Conservation (phyloP, 2,329 filamentous ascomycete genomes). For the Fusarium musae region DNA sequence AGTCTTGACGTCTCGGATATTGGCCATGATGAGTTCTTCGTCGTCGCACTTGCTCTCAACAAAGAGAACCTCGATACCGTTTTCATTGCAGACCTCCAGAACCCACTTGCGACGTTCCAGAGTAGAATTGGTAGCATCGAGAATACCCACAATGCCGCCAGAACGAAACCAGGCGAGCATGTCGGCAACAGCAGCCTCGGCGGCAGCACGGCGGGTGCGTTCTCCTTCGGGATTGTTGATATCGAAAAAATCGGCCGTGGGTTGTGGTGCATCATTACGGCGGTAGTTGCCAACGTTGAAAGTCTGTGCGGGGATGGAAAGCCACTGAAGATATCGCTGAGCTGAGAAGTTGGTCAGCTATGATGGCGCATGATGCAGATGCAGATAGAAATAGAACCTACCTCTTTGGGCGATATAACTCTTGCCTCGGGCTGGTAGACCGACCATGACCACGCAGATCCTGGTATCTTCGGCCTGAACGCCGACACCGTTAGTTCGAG, state of each 20-base stretch:
- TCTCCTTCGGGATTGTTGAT: slow-evolving; percentile 90
- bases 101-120: slow-evolving; percentile 93
- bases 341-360: slow-evolving; percentile 60
- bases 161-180: slow-evolving; percentile 93
- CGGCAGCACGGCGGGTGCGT: slow-evolving; percentile 85
- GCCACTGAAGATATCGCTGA: slow-evolving; percentile 94
- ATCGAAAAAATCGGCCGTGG: slow-evolving; percentile 95
- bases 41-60: slow-evolving; percentile 98
- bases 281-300: slow-evolving; percentile 99
- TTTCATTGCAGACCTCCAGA: slow-evolving; percentile 77
- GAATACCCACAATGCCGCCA: slow-evolving; percentile 87
- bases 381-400: slow-evolving; percentile 54
- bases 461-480: slow-evolving; percentile 94
- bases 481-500: slow-evolving; percentile 72
- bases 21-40: slow-evolving; percentile 96
- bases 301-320: slow-evolving; percentile 90
- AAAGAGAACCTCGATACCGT: slow-evolving; percentile 90
- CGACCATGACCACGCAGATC: slow-evolving; percentile 99
- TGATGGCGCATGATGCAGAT: background rate
- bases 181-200: slow-evolving; percentile 89
- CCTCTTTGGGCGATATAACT: slow-evolving; percentile 98
- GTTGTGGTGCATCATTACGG: slow-evolving; percentile 87
- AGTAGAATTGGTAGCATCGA: slow-evolving; percentile 97
- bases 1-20: slow-evolving; percentile 97
- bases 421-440: slow-evolving; percentile 93